Evolutionary conservation across 176 grass and related monocot genomes (phyloP), one percentile per base, ranked within the genome.

Genomic region (Tillandsia fasciculata): DNA sequence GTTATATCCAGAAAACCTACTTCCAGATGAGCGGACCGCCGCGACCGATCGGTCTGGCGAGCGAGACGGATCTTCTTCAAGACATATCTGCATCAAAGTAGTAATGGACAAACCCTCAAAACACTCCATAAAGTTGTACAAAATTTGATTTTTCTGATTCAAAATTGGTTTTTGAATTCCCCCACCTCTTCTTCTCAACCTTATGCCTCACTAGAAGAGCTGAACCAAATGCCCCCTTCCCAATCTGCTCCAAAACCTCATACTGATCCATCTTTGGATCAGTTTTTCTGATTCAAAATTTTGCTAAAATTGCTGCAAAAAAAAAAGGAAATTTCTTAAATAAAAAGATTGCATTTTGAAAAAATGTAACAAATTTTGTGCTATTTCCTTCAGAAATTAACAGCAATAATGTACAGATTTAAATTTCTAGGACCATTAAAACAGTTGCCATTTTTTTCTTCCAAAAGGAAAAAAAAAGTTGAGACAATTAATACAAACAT

Each of bases 171-270:
- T 63, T 15, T 9, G 9, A 50, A 67, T 18, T 54, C 10, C 51
- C 81, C 84, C 66, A 95, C 93, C 83, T 96, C 74, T 96, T 96
- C 69, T 74, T 96, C 84, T 96, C 93, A 63, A 74, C 66, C 64
- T 71, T 96, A 67, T 96, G 93, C 73, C 82, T 81, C 53, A 96
- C 89, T 76, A 96, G 83, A 49, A 92, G 86, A 48, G 93, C 93
- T 7, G 93, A 87, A 27, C 93, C 93, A 52, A 96, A 96, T 33
- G 93, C 87, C 33, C 93, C 93, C 71, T 96, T 92, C 9, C 93
- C 93, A 81, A 96, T 92, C 74, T 96, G 93, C 71, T 90, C 93
- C 81, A 96, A 58, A 67, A 96, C 78, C 88, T 96, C 93, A 53
- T 96, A 96, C 69, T 82, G 83, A 51, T 96, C 89, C 93, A 96